These are phyloP conservation scores for Sporothrix variecibatus DNA, from an alignment of 2,329 filamentous ascomycete genomes.

Conservation along the genomic window DNA sequence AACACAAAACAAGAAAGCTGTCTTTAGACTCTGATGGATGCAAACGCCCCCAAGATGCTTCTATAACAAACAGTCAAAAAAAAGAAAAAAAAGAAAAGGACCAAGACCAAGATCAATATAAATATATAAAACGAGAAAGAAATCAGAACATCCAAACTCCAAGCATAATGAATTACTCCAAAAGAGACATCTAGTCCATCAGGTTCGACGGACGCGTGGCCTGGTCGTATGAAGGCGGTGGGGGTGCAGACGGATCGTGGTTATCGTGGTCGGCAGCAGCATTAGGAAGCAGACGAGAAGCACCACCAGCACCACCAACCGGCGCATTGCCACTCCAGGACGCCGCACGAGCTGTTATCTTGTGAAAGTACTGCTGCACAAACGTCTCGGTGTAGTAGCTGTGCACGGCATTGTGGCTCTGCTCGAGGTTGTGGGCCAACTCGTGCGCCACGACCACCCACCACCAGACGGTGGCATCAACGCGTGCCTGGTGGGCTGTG, in stretches of 20 bases:
- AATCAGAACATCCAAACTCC: background rate
- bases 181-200: constrained; percentile 18
- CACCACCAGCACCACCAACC: background rate
- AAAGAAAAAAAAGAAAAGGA: background rate
- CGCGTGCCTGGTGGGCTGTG: constrained; percentile 32
- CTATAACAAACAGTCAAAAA: background rate
- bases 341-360: constrained; percentile 61
- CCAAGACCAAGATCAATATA: background rate
- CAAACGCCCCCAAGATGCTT: background rate
- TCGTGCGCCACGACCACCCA: constrained; percentile 81
- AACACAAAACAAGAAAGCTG: background rate
- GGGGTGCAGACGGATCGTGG: background rate
- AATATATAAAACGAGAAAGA: background rate
- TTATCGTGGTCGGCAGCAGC: background rate
- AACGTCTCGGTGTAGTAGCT: constrained; percentile 85
- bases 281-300: background rate
- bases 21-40: background rate
- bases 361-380: constrained; percentile 73
- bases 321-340: constrained; percentile 32
- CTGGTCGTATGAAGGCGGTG: constrained; percentile 28
- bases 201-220: constrained; percentile 19
- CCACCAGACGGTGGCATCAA: constrained; percentile 42
- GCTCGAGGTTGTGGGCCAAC: constrained; percentile 88
- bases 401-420: constrained; percentile 74
- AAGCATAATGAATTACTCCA: background rate